Base-by-base conservation (phyloP, 331 rosid species). In the Telfairia occidentalis region DNA sequence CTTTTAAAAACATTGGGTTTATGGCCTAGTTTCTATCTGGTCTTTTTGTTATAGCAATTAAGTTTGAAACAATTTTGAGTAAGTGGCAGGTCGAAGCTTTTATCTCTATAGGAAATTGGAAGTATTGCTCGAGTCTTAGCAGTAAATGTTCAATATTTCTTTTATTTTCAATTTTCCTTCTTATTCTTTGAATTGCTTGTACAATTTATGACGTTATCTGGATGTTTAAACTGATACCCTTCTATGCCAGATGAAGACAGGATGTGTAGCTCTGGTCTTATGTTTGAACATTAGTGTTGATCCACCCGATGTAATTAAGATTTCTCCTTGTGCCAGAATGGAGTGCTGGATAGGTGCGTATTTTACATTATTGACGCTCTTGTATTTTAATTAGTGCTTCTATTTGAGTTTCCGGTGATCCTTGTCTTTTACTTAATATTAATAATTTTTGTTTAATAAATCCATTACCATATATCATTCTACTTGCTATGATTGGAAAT, bases 331-430 rank as follows among this genome's bases (percentile, higher is more conserved):
- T 83, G 99, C 97, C 84, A 86, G 99, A 87, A 95, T 95, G 97
- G 99, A 95, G 96, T 95, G 97, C 93, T 92, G 97, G 99, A 95
- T 92, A 92, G 99, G 99, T 95, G 79, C 89, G 83, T 85, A 85
- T 85, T 43, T 82, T 38, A 74, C 73, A 78, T 42, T 78, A 71
- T 71, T 55, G 43, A 79, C 61, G 38, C 77, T 76, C 59, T 66
- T 37, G 37, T 80, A 18, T 49, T 65, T 48, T 48, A 30, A 40
- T 60, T 40, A n/a, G 29, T 65, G 76, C 50, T 77, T 82, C 37
- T 77, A 61, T 79, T 32, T 72, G 49, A 45, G 74, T 53, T 72
- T 7, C 71, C 66, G 83, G 77, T 55, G 72, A 70, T 58, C n/a
- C 12, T 75, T 2, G 1, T 28, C 35, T 75, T 59, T 40, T 45